Conservation (phyloP, 306 rosid species). For the Astragalus membranaceus region DNA sequence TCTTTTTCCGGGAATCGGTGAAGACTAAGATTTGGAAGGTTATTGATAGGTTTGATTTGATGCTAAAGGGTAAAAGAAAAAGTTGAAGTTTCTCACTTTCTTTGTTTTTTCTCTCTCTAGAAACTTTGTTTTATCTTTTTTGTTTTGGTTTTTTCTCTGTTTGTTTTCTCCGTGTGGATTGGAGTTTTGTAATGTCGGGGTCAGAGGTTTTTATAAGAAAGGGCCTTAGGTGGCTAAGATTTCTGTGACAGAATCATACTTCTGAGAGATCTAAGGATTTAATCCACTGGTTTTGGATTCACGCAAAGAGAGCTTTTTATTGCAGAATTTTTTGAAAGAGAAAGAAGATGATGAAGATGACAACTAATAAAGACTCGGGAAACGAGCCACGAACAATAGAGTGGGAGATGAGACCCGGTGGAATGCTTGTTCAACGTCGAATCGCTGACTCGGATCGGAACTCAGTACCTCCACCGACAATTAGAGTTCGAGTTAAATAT, state of each 20-base stretch:
- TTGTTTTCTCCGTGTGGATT: constrained; percentile 24
- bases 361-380: constrained; percentile 20
- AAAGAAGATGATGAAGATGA: constrained; percentile 61
- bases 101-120: background rate
- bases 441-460: constrained; percentile 44
- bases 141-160: background rate
- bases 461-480: constrained; percentile 53
- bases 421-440: constrained; percentile 88
- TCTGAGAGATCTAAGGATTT: constrained; percentile 37
- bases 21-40: constrained; percentile 17
- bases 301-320: background rate
- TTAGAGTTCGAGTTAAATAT: constrained; percentile 68
- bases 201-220: constrained; percentile 20
- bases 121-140: background rate
- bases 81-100: constrained; percentile 12
- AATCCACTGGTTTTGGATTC: background rate
- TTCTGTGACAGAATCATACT: constrained; percentile 21
- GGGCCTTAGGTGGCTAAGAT: constrained; percentile 30
- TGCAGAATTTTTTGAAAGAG: background rate
- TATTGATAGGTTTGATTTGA: constrained; percentile 2
- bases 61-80: constrained; percentile 2
- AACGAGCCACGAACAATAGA: constrained; percentile 42
- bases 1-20: background rate
- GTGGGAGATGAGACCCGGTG: constrained; percentile 93
- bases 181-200: constrained; percentile 38